Conservation (phyloP, 768 basidiomycete genomes). For the Cystoderma amianthinum region DNA sequence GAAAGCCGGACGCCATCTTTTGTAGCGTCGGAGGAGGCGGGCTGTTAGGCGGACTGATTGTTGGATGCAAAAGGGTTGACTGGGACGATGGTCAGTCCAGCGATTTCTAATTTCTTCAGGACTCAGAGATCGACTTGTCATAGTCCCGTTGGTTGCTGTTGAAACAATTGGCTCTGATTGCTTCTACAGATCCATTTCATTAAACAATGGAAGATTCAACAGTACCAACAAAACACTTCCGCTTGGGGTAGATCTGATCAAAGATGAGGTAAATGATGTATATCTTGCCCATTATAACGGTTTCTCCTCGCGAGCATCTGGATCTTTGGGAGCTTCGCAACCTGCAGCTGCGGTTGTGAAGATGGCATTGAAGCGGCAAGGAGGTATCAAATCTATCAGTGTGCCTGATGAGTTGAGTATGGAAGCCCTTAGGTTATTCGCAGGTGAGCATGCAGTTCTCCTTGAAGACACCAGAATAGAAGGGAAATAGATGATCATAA, state of each 20-base stretch:
- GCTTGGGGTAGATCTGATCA: slow-evolving; percentile 31
- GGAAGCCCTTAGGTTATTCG: slow-evolving; percentile 48
- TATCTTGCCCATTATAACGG: slow-evolving; percentile 48
- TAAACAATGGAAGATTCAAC: slow-evolving; percentile 38
- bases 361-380: slow-evolving; percentile 55
- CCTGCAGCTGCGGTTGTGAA: slow-evolving; percentile 55
- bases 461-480: no score
- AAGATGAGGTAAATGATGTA: slow-evolving; percentile 36
- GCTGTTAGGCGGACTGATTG: slow-evolving; percentile 60
- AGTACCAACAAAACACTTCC: slow-evolving; percentile 24
- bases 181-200: slow-evolving; percentile 64
- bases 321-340: slow-evolving; percentile 65
- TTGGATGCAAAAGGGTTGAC: slow-evolving; percentile 53
- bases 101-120: no score
- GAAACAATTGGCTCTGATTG: slow-evolving; percentile 72
- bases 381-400: slow-evolving; percentile 50
- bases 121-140: not conserved
- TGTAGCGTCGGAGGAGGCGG: slow-evolving; percentile 78
- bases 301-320: slow-evolving; percentile 59
- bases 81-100: slow-evolving; percentile 61
- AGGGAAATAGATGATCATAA: slow-evolving; percentile 61
- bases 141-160: slow-evolving; percentile 59
- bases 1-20: slow-evolving; percentile 63
- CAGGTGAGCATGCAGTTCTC: no score
- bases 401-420: slow-evolving; percentile 67